Evolutionary conservation across 768 basidiomycete genomes (phyloP).

Genomic region (Russula abietina): DNA sequence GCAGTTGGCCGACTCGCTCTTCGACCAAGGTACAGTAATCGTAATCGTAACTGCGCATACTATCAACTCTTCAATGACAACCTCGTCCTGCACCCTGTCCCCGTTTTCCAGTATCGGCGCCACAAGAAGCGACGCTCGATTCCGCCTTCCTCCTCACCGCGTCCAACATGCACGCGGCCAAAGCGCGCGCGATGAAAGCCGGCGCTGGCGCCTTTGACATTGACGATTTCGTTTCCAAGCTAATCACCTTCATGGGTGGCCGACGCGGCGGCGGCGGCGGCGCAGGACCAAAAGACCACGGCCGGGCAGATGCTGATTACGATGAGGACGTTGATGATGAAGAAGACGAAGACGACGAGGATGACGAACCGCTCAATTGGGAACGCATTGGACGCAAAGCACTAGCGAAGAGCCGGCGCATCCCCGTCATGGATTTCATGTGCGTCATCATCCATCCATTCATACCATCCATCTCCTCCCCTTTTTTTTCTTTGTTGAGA

Average conservation of each 20-base stretch:
- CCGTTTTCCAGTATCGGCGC: constrained; percentile 14
- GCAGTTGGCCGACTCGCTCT: constrained; percentile 52
- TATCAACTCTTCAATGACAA: not conserved
- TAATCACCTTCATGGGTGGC: constrained; percentile 74
- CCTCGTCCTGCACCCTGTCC: too few relatives aligned
- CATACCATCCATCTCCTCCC: not conserved
- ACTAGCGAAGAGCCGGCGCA: constrained; percentile 70
- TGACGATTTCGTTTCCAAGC: constrained; percentile 80
- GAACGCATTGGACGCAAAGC: constrained; percentile 80
- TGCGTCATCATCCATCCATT: constrained; percentile 38
- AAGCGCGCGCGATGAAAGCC: constrained; percentile 88
- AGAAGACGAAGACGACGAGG: constrained; percentile 35
- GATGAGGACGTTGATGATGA: constrained; percentile 41
- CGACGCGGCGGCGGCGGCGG: constrained; percentile 31
- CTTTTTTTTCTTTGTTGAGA: not conserved
- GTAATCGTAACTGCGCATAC: not conserved
- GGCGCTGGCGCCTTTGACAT: constrained; percentile 86
- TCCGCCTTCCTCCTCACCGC: constrained; percentile 73
- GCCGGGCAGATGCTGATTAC: constrained; percentile 43
- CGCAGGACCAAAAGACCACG: constrained; percentile 19
- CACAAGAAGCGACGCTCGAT: constrained; percentile 83
- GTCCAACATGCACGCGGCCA: constrained; percentile 72
- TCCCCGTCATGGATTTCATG: constrained; percentile 86
- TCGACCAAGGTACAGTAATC: constrained; percentile 48
- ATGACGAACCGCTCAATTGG: constrained; percentile 61